Evolutionary conservation across 495 filamentous ascomycete species (phyloP), one percentile per base, ranked within the genome.

Genomic region (Talaromyces thailandensis): DNA sequence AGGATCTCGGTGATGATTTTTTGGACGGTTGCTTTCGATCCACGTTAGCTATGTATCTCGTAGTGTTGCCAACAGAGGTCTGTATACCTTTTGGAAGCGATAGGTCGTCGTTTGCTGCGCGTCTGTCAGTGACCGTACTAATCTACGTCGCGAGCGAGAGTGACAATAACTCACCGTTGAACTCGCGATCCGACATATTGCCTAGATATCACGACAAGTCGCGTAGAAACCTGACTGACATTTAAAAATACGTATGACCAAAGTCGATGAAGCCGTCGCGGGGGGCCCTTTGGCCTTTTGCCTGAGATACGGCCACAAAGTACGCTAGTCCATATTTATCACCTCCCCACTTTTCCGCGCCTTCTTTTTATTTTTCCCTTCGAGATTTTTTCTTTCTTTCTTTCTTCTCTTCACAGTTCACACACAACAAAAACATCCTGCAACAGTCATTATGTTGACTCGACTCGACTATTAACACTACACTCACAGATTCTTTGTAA

Each of bases 1-100:
- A 98, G 82, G 68, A 98, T 97, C 72, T 98, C 94, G 66, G 84
- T 87, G 70, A 98, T 91, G 66, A 98, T 98, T 75, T 98, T 98
- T 70, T 96, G 90, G 63, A 98, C 95, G 50, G 94, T 98, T 24
- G 94, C 94, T 96, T 62, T 65, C 1, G 2, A 2, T 58, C 50
- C 45, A 24, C 5, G 50, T 53, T 23, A 55, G 51, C 24, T n/a
- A 11, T 23, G 18, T 48, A 7, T 48, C 7, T 21, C n/a, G 6
- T 48, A 48, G 51, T 55, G 12, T n/a, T 55, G 51, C 11, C 11
- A 11, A 25, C 6, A 52, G 50, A 7, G 51, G 51, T 25, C 26
- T 1, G 23, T 1, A 65, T 81, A 91, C 90, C 90, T 82, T 98
- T 98, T 18, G 94, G 94, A 51, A 98, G 84, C 58, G 92, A 96